Evolutionary conservation across 108 stramenopile species (phyloP), one percentile per base, ranked within the genome.

Genomic region (Parmales sp.): DNA sequence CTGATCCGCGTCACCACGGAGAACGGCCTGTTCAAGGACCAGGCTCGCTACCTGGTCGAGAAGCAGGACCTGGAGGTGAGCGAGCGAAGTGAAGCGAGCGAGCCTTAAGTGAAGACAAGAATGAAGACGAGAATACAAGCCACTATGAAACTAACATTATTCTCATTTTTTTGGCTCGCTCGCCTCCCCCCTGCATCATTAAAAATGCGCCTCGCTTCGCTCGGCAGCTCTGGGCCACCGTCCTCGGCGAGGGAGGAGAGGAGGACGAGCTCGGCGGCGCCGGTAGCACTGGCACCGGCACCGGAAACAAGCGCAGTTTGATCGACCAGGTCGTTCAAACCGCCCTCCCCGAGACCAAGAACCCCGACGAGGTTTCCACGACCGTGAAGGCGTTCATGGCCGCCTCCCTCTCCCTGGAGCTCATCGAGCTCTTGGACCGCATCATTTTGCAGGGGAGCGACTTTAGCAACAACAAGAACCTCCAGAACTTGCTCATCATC

Each of bases 321-420:
- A 81, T 87, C 63, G 86, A 87, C 73, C 83, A 86, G 80, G 82
- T 85, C 68, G 82, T 83, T 67, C 81, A 82, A 60, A 85, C 86
- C 34, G 86, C 86, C 26, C 81, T 87, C 11, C 86, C 86, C 23
- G 86, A 87, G 77, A 83, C 84, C n/a, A 73, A 81, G 74, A 81
- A 83, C 69, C 76, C 84, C 1, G 86, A 87, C 64, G 75, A 82
- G 72, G 86, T 87, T 36, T 85, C 84, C 39, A 77, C 80, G 29
- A 85, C 86, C 31, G 86, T 87, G 36, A 85, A 85, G 76, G 86
- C 86, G 39, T 87, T 87, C 77, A 84, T 87, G 80, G 75, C 77
- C 50, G 83, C 83, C 19, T 80, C 85, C 49, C 39, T 87, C 66
- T 82, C 83, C 26, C 51, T 68, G 37, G 82, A 87, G 76, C 75